These are phyloP conservation scores for Hymenotorrendiella dingleyae DNA, from an alignment of 2,329 filamentous ascomycete genomes.

Conservation along the genomic window DNA sequence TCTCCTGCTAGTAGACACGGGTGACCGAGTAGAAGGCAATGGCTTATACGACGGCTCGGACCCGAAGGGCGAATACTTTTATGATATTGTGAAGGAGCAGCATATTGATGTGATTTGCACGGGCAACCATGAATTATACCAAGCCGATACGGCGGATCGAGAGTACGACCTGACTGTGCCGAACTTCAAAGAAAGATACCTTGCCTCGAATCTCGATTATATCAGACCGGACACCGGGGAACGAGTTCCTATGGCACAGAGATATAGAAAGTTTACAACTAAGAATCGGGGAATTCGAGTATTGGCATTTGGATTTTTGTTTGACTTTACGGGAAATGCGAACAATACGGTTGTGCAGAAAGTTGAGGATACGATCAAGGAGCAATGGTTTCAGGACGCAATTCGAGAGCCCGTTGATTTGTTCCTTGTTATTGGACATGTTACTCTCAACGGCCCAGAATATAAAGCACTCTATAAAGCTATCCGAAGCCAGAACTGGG, in stretches of 20 bases:
- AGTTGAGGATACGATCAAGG: conserved; percentile 73
- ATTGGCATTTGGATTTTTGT: conserved; percentile 88
- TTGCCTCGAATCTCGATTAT: conserved; percentile 92
- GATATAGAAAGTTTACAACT: conserved; percentile 86
- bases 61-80: conserved; percentile 84
- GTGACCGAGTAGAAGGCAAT: conserved; percentile 89
- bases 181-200: conserved; percentile 72
- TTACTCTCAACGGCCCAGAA: conserved; percentile 75
- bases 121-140: conserved; percentile 95
- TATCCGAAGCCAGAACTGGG: conserved; percentile 70
- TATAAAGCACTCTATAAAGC: conserved; percentile 71
- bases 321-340: conserved; percentile 84
- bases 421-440: conserved; percentile 81
- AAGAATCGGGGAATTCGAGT: conserved; percentile 81
- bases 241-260: conserved; percentile 67
- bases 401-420: conserved; percentile 81
- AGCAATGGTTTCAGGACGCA: conserved; percentile 83
- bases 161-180: conserved; percentile 79
- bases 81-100: conserved; percentile 80
- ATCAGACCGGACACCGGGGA: conserved; percentile 66
- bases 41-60: conserved; percentile 86
- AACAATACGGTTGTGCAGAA: conserved; percentile 84
- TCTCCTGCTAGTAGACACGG: conserved; percentile 89
- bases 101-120: conserved; percentile 77
- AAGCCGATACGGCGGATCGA: conserved; percentile 66